Percentiles rank a stretch among this genome's conserved stretches.
Conservation (phyloP, 2,329 filamentous ascomycete species). For the Fusarium acutatum region DNA sequence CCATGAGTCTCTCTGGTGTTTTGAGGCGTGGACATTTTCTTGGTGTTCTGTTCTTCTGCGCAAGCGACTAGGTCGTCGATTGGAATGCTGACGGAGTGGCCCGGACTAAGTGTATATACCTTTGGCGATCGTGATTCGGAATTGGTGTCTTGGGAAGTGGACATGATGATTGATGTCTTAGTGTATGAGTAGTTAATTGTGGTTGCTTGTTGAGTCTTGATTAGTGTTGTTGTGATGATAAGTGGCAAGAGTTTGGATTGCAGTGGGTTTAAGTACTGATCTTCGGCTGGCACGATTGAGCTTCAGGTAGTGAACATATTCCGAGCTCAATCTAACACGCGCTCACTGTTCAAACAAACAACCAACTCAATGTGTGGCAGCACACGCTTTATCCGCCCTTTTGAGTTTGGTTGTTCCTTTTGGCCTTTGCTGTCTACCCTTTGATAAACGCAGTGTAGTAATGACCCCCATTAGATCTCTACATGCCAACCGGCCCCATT, state of each 20-base stretch:
- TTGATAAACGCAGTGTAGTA: background rate
- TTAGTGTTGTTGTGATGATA: background rate
- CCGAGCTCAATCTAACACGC: background rate
- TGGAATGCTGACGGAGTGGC: too few species aligned
- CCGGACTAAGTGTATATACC: too few species aligned
- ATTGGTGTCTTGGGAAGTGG: background rate
- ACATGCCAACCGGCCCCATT: background rate
- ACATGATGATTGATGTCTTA: background rate
- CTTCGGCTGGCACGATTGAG: accelerated
- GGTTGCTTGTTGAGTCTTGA: background rate
- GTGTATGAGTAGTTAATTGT: background rate
- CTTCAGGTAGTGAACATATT: background rate
- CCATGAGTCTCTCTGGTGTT: too few species aligned
- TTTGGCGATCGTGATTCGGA: too few species aligned
- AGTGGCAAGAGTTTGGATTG: background rate
- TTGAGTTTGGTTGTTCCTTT: background rate
- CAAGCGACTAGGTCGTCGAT: too few species aligned
- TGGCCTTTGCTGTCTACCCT: background rate
- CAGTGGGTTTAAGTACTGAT: background rate
- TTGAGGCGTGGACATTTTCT: too few species aligned
- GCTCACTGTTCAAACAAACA: background rate
- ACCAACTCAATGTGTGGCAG: background rate
- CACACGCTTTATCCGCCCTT: background rate
- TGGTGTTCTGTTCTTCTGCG: too few species aligned
- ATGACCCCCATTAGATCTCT: background rate